Conservation (phyloP, 2,329 filamentous ascomycete species). For the Curvularia spicifera region DNA sequence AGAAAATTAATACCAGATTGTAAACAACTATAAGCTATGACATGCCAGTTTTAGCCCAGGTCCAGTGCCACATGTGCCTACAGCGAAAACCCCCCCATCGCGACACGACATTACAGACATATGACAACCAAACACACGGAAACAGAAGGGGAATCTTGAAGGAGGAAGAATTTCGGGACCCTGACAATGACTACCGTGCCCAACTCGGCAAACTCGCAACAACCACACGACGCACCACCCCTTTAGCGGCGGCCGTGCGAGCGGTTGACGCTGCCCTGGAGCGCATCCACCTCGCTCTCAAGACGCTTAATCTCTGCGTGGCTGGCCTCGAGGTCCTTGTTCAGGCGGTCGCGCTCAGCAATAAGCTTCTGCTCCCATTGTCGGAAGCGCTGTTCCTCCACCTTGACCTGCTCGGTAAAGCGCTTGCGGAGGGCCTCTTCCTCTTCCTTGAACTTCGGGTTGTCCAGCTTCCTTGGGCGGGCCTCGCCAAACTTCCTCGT, state of each 20-base stretch:
- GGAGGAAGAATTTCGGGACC: conserved; percentile 37
- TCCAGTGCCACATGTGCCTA: conserved; percentile 12
- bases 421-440: conserved; percentile 98
- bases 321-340: conserved; percentile 98
- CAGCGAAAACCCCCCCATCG: conserved; percentile 23
- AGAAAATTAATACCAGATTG: conserved; percentile 39
- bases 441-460: conserved; percentile 99
- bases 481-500: conserved; percentile 99
- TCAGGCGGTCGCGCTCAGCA: conserved; percentile 95
- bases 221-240: neutral
- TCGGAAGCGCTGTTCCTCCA: conserved; percentile 98
- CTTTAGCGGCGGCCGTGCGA: conserved; percentile 88
- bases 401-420: conserved; percentile 99
- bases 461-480: conserved; percentile 95
- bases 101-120: conserved; percentile 52
- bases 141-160: conserved; percentile 52
- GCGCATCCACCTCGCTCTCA: conserved; percentile 88
- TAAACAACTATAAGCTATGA: conserved; percentile 29
- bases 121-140: conserved; percentile 34
- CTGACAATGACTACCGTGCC: conserved; percentile 16
- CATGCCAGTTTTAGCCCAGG: conserved; percentile 20
- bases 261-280: conserved; percentile 88
- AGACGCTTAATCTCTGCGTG: conserved; percentile 90
- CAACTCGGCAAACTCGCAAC: conserved; percentile 15
- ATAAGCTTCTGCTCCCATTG: conserved; percentile 99